Base-by-base conservation (phyloP, 2,329 filamentous ascomycete genomes). In the Epichloe bromicola region DNA sequence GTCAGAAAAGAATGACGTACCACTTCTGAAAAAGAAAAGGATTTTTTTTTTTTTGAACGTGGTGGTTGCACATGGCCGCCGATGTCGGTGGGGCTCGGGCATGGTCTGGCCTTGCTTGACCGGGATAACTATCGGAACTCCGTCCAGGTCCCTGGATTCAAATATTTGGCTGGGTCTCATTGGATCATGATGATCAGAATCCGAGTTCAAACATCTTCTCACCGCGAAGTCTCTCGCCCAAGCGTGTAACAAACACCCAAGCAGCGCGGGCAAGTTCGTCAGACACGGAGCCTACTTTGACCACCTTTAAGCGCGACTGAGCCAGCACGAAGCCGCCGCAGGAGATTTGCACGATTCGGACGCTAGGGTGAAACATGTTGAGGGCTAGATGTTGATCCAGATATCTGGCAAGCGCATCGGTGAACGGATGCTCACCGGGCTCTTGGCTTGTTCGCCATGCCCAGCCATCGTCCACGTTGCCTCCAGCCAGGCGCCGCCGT, bases 321-420 rank as follows among this genome's bases (percentile, higher is more conserved):
- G 74, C 73, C 11, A 80, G 63, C 38, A 74, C 72, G 51, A 81
- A 82, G 0, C 75, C 76, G 0, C 72, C 73, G 53, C 76, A 80
- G 0, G 75, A 75, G 30, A 81, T 68, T 54, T 77, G 76, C 12
- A 65, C 65, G 23, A 81, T 62, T 2, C 70, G 65, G 3, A 80
- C 76, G n/a, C 70, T 67, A 0, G 77, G 74, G 55, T 80, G 76
- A 51, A 76, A 75, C 55, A 81, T 56, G 57, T 80, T 69, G 14
- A 82, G 61, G 0, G 73, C 75, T 5, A 80, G 65, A 53, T 80
- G 76, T n/a, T 70, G 65, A 50, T 71, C 62, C 6, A 80, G 53
- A 51, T 81, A 80, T 5, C 59, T 59, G 0, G 68, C 71, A 17
- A 81, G 57, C 0, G 76, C 75, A 42, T 74, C 67, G 0, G 69